A percentile compares a stretch with the other conserved stretches of the same genome.
Conservation (phyloP, 2,329 filamentous ascomycete genomes). For the Fusarium sp. region DNA sequence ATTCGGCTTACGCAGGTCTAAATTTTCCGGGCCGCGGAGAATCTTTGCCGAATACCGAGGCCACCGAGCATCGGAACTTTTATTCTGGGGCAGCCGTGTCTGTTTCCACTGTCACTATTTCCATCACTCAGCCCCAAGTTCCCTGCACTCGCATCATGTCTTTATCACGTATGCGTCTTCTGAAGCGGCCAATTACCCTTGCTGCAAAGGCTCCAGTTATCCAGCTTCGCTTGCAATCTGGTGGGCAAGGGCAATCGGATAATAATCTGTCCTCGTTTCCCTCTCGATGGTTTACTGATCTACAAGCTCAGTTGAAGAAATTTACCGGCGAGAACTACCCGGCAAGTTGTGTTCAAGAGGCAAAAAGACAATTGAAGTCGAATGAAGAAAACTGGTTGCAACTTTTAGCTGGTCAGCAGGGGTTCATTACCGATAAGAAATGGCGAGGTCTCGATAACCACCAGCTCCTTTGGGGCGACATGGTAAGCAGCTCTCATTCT, state of each 20-base stretch:
- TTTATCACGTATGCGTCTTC: neutral
- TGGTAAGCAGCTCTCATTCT: slow-evolving; percentile 10
- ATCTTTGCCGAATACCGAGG: slow-evolving; percentile 4
- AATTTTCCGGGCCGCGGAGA: neutral
- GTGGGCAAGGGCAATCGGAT: neutral
- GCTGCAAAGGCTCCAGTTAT: neutral
- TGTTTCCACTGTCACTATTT: neutral
- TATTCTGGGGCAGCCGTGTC: neutral
- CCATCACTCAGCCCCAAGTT: neutral
- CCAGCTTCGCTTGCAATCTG: neutral
- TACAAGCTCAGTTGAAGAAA: slow-evolving; percentile 11
- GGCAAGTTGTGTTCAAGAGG: slow-evolving; percentile 5
- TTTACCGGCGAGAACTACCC: neutral
- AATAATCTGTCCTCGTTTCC: neutral
- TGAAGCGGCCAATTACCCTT: neutral
- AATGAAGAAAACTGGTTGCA: slow-evolving; percentile 14
- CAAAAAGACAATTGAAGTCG: neutral
- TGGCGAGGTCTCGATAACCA: slow-evolving; percentile 29
- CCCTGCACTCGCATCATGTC: neutral
- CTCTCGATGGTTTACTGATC: slow-evolving; percentile 31
- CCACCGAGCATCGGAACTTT: neutral
- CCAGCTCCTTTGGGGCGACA: slow-evolving; percentile 34
- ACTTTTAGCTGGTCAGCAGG: slow-evolving; percentile 24
- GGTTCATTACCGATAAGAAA: slow-evolving; percentile 19
- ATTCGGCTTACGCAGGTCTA: neutral